These are phyloP conservation scores for Candida mattraensis DNA, from an alignment of 805 yeast genomes.

Conservation along the genomic window DNA sequence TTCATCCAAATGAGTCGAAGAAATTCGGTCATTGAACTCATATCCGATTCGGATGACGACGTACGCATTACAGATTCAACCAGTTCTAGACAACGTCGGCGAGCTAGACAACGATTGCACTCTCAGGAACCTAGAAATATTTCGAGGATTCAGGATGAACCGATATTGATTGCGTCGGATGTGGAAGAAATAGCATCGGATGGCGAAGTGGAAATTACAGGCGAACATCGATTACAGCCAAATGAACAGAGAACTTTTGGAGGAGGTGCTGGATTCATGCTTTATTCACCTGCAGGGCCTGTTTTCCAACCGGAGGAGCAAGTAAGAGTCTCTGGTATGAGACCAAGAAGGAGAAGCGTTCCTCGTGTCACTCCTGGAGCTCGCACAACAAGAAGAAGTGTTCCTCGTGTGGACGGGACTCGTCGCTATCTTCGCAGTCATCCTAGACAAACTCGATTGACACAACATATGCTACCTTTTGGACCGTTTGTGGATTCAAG, in stretches of 20 bases:
- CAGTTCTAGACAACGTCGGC: slow-evolving; percentile 5
- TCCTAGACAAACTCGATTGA: background rate
- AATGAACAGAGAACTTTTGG: slow-evolving; percentile 14
- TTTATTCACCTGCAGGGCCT: slow-evolving; percentile 18
- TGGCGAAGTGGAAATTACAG: slow-evolving; percentile 25
- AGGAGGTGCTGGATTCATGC: slow-evolving; percentile 13
- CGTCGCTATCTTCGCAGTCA: slow-evolving; percentile 7
- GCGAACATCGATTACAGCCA: slow-evolving; percentile 21
- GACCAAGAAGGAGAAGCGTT: slow-evolving; percentile 7
- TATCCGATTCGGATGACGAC: slow-evolving; percentile 17
- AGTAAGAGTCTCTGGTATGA: slow-evolving; percentile 12
- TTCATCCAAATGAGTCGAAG: slow-evolving; percentile 11
- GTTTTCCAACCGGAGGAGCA: slow-evolving; percentile 12
- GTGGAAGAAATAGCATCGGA: slow-evolving; percentile 18
- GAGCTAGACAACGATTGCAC: slow-evolving; percentile 4
- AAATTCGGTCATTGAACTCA: slow-evolving; percentile 19
- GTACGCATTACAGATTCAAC: slow-evolving; percentile 5
- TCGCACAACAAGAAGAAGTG: background rate
- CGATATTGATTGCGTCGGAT: slow-evolving; percentile 25
- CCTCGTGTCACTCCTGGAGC: too few relatives aligned
- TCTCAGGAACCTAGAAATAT: too few relatives aligned
- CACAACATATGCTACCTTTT: too few relatives aligned
- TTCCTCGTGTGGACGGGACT: slow-evolving; percentile 5
- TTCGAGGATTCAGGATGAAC: slow-evolving; percentile 13
- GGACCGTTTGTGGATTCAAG: too few relatives aligned